Conservation (phyloP, 2,329 filamentous ascomycete genomes). For the Curvularia lunata region DNA sequence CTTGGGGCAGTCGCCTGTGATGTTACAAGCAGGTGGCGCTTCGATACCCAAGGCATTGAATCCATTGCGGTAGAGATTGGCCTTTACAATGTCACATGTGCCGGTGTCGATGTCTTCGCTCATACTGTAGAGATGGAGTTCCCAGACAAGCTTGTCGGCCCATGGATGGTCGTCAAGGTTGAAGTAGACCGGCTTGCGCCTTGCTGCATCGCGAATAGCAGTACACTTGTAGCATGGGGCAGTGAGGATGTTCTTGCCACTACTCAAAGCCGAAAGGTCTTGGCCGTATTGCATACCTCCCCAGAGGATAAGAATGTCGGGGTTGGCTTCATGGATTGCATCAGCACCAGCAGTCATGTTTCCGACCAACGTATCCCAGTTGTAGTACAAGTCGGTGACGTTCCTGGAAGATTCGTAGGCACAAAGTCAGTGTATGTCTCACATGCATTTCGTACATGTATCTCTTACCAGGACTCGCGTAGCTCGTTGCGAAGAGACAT, state of each 20-base stretch:
- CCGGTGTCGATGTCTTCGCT: constrained; percentile 52
- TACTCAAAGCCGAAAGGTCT: constrained; percentile 55
- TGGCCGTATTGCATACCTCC: constrained; percentile 62
- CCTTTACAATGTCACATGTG: constrained; percentile 57
- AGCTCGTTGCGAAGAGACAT: constrained; percentile 66
- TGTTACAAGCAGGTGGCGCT: constrained; percentile 45
- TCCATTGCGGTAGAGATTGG: constrained; percentile 57
- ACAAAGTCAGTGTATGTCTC: too few relatives aligned
- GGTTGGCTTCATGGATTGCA: constrained; percentile 60
- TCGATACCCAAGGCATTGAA: constrained; percentile 56
- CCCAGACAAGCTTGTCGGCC: constrained; percentile 65
- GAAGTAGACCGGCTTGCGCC: constrained; percentile 55
- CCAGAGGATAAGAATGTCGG: constrained; percentile 61
- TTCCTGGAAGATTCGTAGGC: too few relatives aligned
- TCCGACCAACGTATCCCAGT: constrained; percentile 43
- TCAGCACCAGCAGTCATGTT: constrained; percentile 57
- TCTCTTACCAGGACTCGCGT: constrained; percentile 46
- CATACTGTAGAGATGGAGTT: constrained; percentile 63
- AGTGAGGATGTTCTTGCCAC: constrained; percentile 47
- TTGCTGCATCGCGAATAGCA: constrained; percentile 51
- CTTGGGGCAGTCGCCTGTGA: constrained; percentile 44
- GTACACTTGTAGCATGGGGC: constrained; percentile 51
- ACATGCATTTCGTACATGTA: too few relatives aligned
- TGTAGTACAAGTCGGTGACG: constrained; percentile 36
- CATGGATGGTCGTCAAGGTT: constrained; percentile 55